Percentiles rank a stretch among this genome's conserved stretches.
These are phyloP conservation scores for Pisolithus tinctorius DNA, from an alignment of 768 basidiomycete species.

Conservation along the genomic window DNA sequence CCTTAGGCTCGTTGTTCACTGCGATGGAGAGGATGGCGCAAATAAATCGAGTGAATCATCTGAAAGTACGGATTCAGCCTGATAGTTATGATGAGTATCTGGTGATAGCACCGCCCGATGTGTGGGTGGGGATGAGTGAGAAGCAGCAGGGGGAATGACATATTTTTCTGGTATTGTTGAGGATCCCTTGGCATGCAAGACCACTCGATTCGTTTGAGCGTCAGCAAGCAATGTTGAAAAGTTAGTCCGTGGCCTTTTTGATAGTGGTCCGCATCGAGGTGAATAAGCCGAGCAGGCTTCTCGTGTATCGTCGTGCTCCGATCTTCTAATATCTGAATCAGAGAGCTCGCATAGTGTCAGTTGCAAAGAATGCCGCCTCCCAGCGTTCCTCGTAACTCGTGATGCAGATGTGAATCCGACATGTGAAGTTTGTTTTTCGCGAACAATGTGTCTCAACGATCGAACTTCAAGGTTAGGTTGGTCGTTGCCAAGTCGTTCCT, in stretches of 20 bases:
- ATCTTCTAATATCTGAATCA: constrained; percentile 9
- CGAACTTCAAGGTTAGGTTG: neutral
- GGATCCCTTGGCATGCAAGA: constrained; percentile 24
- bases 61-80: constrained; percentile 23
- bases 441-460: neutral
- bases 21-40: constrained; percentile 25
- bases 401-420: neutral
- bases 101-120: neutral
- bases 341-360: constrained; percentile 6
- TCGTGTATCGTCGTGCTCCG: constrained; percentile 10
- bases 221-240: constrained; percentile 36
- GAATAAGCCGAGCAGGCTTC: constrained; percentile 12
- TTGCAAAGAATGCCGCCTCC: constrained; percentile 7
- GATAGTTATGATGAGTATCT: neutral
- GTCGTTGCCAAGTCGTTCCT: constrained; percentile 5
- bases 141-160: constrained; percentile 4
- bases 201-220: constrained; percentile 31
- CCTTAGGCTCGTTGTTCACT: neutral
- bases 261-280: constrained; percentile 5
- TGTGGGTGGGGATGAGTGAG: constrained; percentile 1
- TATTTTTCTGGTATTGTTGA: constrained; percentile 13
- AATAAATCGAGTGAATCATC: constrained; percentile 50
- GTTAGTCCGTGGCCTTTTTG: constrained; percentile 19
- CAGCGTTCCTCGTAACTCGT: neutral
- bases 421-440: neutral